A percentile compares a stretch with the other conserved stretches of the same genome.
These are phyloP conservation scores for Solanum piurae DNA, from an alignment of 257 asterid species.

Conservation along the genomic window DNA sequence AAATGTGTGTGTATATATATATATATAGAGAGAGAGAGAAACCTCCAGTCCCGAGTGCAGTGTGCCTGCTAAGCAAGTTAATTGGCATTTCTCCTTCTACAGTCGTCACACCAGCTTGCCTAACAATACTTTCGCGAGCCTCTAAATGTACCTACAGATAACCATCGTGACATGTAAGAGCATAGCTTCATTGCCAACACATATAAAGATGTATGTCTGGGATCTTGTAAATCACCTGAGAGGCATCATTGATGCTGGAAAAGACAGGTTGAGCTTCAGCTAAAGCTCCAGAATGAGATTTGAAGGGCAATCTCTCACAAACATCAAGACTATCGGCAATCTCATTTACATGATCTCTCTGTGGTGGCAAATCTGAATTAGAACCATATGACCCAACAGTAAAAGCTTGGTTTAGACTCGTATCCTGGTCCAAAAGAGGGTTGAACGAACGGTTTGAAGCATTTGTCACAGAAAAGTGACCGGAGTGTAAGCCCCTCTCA, in stretches of 20 bases:
- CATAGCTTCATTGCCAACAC: not conserved
- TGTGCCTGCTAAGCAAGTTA: not conserved
- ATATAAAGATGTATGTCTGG: not conserved
- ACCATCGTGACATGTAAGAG: not conserved
- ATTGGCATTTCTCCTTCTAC: conserved; percentile 1
- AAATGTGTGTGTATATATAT: rapidly evolving
- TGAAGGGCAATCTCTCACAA: conserved; percentile 40
- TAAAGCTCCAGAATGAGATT: conserved; percentile 41
- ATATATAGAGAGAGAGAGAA: not conserved
- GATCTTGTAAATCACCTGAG: conserved; percentile 37
- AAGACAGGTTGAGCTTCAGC: conserved; percentile 27
- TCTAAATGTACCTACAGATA: not conserved
- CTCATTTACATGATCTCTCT: conserved; percentile 33
- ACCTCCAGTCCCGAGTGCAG: conserved; percentile 2
- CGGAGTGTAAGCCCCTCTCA: conserved; percentile 44
- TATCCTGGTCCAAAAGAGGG: conserved; percentile 43
- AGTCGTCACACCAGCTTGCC: not conserved
- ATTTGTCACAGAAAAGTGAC: conserved; percentile 39
- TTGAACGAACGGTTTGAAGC: conserved; percentile 29
- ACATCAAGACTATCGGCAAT: conserved; percentile 18
- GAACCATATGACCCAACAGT: conserved; percentile 50
- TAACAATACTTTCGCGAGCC: not conserved
- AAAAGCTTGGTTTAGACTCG: conserved; percentile 30
- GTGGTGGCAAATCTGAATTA: conserved; percentile 43
- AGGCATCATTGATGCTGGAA: conserved; percentile 26